phyloP scores from a whole-genome alignment of 2,329 filamentous ascomycete genomes.

The Intubia oerlemansii region DNA sequence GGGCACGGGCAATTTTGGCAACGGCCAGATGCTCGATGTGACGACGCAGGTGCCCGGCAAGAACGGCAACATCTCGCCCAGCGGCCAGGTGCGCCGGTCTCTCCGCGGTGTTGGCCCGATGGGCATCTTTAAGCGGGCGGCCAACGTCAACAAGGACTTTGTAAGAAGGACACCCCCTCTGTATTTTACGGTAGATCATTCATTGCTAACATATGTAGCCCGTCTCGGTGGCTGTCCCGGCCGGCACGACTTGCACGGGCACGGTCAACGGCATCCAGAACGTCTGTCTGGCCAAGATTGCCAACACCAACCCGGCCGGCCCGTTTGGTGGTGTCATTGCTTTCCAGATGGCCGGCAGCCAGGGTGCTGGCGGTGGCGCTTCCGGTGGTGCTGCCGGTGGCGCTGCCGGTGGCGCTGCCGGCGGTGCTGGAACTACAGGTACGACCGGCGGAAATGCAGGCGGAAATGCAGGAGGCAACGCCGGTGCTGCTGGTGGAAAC shows the following conservation, averaged over 20 bases:
- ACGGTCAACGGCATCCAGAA: constrained; percentile 13
- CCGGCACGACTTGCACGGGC: constrained; percentile 18
- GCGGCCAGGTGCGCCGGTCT: constrained; percentile 1
- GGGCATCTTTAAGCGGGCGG: constrained; percentile 9
- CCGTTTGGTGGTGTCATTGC: constrained; percentile 20
- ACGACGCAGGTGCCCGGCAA: constrained; percentile 16
- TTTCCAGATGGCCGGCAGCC: constrained; percentile 16
- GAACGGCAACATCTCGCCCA: constrained; percentile 13
- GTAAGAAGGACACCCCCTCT: too few species aligned
- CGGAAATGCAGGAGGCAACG: too few species aligned
- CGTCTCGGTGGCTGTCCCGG: constrained; percentile 16
- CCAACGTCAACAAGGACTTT: constrained; percentile 11
- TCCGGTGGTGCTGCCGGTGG: too few species aligned
- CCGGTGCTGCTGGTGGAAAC: too few species aligned
- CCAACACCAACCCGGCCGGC: constrained; percentile 18
- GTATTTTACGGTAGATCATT: too few species aligned
- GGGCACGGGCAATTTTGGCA: constrained; percentile 14
- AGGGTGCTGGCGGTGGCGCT: too few species aligned
- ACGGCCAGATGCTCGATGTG: constrained; percentile 11
- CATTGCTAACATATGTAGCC: constrained; percentile 16
- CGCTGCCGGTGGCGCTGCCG: too few species aligned
- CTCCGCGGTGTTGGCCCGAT: constrained; percentile 5
- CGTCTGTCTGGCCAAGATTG: constrained; percentile 22
- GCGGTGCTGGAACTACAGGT: too few species aligned
- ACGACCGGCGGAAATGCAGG: too few species aligned